phyloP scores from a whole-genome alignment of 345 rosid species.

The Gossypium rotundifolium region DNA sequence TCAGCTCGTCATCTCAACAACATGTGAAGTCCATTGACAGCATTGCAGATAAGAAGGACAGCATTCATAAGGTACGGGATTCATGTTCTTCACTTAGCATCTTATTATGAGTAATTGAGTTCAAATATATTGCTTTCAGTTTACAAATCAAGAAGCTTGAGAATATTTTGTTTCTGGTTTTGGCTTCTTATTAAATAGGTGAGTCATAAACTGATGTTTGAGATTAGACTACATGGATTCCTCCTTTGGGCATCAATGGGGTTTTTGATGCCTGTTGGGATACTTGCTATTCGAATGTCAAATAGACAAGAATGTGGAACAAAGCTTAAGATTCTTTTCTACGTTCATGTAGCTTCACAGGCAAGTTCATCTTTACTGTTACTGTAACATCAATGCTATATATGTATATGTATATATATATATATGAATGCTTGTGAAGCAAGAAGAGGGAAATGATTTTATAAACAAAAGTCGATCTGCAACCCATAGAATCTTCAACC shows the following conservation, averaged over 20 bases:
- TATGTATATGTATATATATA: background rate
- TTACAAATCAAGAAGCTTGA: background rate
- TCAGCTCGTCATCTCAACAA: slow-evolving; percentile 18
- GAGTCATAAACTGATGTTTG: slow-evolving; percentile 43
- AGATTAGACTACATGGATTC: slow-evolving; percentile 67
- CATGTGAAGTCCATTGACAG: slow-evolving; percentile 1
- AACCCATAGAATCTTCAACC: background rate
- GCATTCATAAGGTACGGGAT: slow-evolving; percentile 26
- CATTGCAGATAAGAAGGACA: slow-evolving; percentile 2
- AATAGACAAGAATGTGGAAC: slow-evolving; percentile 45
- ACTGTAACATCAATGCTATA: background rate
- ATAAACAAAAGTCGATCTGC: background rate
- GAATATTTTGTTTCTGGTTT: slow-evolving; percentile 1
- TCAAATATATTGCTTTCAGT: background rate
- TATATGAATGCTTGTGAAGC: slow-evolving; percentile 24
- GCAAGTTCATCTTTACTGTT: slow-evolving; percentile 28
- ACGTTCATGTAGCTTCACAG: slow-evolving; percentile 69
- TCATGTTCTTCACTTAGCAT: background rate
- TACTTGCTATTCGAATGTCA: slow-evolving; percentile 66
- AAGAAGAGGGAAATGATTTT: slow-evolving; percentile 25
- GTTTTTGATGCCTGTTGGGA: slow-evolving; percentile 71
- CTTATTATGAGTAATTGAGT: background rate
- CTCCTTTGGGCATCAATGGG: slow-evolving; percentile 91
- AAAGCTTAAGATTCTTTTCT: slow-evolving; percentile 45
- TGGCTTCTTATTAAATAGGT: slow-evolving; percentile 24